These are phyloP conservation scores for Phialophora expanda DNA, from an alignment of 2,329 filamentous ascomycete genomes.

Conservation along the genomic window DNA sequence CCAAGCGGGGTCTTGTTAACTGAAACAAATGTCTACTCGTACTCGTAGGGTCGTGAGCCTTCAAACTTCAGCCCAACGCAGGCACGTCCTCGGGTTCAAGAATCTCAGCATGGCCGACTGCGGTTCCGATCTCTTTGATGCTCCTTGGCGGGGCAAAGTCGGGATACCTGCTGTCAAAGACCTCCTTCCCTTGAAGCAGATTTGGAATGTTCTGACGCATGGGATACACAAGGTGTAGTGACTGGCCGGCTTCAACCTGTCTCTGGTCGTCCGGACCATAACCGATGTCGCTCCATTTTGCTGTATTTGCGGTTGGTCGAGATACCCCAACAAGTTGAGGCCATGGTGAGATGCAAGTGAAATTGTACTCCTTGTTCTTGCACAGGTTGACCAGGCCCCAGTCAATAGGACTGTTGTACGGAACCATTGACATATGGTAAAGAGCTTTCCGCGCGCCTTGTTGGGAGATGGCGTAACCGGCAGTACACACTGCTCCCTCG, in stretches of 20 bases:
- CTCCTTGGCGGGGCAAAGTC: slow-evolving; percentile 29
- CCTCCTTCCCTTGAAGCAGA: slow-evolving; percentile 26
- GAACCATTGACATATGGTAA: slow-evolving; percentile 35
- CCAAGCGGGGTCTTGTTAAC: background rate
- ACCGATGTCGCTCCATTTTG: slow-evolving; percentile 35
- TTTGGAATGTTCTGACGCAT: slow-evolving; percentile 33
- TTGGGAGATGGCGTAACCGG: slow-evolving; percentile 36
- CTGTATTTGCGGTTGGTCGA: slow-evolving; percentile 29
- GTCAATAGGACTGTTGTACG: slow-evolving; percentile 33
- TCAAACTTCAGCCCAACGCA: slow-evolving; percentile 1
- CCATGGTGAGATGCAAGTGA: slow-evolving; percentile 30
- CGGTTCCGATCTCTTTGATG: slow-evolving; percentile 31
- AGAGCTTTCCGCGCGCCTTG: slow-evolving; percentile 35
- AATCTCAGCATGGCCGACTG: slow-evolving; percentile 31
- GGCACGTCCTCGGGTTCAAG: slow-evolving; percentile 14
- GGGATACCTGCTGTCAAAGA: slow-evolving; percentile 34
- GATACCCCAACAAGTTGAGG: slow-evolving; percentile 33
- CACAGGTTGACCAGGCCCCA: slow-evolving; percentile 33
- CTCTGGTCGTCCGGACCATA: slow-evolving; percentile 28
- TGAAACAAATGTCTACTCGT: no score
- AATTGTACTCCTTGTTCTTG: slow-evolving; percentile 27
- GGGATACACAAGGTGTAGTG: slow-evolving; percentile 34
- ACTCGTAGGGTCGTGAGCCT: background rate
- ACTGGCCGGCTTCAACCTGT: slow-evolving; percentile 23
- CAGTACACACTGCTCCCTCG: slow-evolving; percentile 33